These are phyloP conservation scores for Hypoxylon lenormandii DNA, from an alignment of 495 filamentous ascomycete species.

Conservation along the genomic window DNA sequence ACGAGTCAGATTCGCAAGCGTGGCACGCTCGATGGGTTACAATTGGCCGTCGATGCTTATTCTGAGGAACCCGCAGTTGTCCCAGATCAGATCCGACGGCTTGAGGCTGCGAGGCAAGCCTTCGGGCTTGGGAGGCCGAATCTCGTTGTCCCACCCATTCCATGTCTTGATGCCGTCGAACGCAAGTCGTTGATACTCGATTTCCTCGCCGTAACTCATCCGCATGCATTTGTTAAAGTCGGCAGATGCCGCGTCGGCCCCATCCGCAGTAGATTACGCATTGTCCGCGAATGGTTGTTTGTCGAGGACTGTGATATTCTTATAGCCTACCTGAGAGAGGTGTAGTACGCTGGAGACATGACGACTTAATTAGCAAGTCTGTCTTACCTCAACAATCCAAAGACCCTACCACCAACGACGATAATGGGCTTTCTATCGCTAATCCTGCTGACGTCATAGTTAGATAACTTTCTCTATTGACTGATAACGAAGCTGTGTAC, in stretches of 20 bases:
- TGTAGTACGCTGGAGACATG: conserved; percentile 45
- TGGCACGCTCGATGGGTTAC: conserved; percentile 15
- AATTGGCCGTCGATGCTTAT: conserved; percentile 23
- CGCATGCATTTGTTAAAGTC: conserved; percentile 60
- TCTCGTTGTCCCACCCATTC: conserved; percentile 55
- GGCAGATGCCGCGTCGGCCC: conserved; percentile 33
- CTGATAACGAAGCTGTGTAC: neutral
- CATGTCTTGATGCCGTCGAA: conserved; percentile 52
- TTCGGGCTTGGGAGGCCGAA: conserved; percentile 32
- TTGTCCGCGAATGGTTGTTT: conserved; percentile 54
- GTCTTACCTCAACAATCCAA: conserved; percentile 51
- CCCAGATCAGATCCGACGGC: conserved; percentile 33
- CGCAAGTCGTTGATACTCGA: conserved; percentile 56
- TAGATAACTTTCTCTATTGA: neutral
- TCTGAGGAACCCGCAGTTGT: conserved; percentile 29
- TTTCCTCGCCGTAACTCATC: conserved; percentile 52
- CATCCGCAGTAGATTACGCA: conserved; percentile 40
- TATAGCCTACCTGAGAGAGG: conserved; percentile 53
- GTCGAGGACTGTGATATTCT: conserved; percentile 56
- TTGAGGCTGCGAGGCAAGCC: conserved; percentile 21
- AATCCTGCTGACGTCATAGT: conserved; percentile 14
- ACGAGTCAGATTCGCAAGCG: conserved; percentile 12
- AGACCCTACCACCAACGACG: conserved; percentile 59
- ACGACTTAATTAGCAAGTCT: neutral
- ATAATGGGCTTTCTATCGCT: conserved; percentile 48